Conservation (phyloP, 2,329 filamentous ascomycete species). For the Colletotrichum endophyticum region DNA sequence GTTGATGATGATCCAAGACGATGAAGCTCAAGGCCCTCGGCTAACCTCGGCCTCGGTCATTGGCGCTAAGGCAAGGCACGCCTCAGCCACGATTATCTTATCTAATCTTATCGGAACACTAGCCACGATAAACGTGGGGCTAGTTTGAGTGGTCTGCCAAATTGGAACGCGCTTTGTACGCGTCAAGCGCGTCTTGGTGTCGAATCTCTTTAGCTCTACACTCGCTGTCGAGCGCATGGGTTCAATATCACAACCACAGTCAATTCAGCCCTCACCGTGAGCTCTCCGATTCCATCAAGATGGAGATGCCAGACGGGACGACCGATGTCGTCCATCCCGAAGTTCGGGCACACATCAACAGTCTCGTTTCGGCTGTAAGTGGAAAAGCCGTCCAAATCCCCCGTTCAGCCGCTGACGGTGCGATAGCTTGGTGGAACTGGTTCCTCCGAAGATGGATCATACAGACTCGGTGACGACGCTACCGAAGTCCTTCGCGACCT, state of each 20-base stretch:
- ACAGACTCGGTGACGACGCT: constrained; percentile 91
- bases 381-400: background rate
- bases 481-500: constrained; percentile 91
- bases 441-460: constrained; percentile 78
- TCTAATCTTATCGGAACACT: background rate
- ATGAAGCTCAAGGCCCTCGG: constrained; percentile 29
- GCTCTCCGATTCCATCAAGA: constrained; percentile 32
- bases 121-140: background rate
- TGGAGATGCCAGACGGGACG: constrained; percentile 59
- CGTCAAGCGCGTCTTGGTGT: constrained; percentile 8
- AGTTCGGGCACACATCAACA: constrained; percentile 91
- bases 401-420: constrained; percentile 20
- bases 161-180: constrained; percentile 3
- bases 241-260: background rate
- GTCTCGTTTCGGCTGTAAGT: constrained; percentile 89
- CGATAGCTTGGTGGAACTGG: constrained; percentile 84
- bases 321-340: constrained; percentile 82
- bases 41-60: constrained; percentile 46
- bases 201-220: background rate
- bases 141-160: background rate
- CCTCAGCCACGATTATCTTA: background rate
- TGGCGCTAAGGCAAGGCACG: background rate
- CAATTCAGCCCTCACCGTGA: background rate
- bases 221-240: background rate
- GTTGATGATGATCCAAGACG: constrained; percentile 2